Conservation (phyloP, 1,284 basidiomycete species). For the Sporisorium graminicola region DNA sequence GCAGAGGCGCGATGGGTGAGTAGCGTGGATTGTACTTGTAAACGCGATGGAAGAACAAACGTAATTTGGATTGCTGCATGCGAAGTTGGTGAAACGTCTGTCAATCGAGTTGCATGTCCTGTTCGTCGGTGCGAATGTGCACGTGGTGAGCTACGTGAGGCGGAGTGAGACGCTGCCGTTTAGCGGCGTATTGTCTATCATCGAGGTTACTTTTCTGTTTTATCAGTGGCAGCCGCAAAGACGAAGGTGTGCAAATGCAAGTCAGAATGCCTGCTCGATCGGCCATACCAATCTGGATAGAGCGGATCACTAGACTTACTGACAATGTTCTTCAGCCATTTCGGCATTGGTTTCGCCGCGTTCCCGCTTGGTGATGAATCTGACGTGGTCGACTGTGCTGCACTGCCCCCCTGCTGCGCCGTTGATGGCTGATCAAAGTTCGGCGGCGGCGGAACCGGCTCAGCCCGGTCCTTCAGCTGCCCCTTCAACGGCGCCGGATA, state of each 20-base stretch:
- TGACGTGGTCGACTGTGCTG: background rate
- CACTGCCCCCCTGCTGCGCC: background rate
- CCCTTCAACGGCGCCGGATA: conserved; percentile 41
- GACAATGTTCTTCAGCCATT: conserved; percentile 49
- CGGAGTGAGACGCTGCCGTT: conserved; percentile 16
- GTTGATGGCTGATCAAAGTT: background rate
- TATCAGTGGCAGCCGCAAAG: background rate
- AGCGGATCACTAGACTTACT: conserved; percentile 30
- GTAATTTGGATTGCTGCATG: background rate
- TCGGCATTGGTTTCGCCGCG: conserved; percentile 37
- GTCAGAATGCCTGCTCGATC: too few species aligned
- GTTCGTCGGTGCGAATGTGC: background rate
- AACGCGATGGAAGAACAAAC: background rate
- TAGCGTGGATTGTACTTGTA: background rate
- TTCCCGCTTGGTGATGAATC: background rate
- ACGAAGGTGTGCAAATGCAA: background rate
- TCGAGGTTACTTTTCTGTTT: conserved; percentile 16
- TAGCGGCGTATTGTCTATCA: background rate
- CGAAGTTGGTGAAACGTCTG: background rate
- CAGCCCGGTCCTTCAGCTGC: conserved; percentile 23
- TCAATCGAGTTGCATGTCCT: conserved; percentile 28
- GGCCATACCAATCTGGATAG: background rate
- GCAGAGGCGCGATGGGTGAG: background rate
- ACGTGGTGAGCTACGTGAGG: background rate
- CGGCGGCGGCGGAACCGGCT: conserved; percentile 26